phyloP scores from a whole-genome alignment of 257 asterid species.

The Solanum lycopersicoides region DNA sequence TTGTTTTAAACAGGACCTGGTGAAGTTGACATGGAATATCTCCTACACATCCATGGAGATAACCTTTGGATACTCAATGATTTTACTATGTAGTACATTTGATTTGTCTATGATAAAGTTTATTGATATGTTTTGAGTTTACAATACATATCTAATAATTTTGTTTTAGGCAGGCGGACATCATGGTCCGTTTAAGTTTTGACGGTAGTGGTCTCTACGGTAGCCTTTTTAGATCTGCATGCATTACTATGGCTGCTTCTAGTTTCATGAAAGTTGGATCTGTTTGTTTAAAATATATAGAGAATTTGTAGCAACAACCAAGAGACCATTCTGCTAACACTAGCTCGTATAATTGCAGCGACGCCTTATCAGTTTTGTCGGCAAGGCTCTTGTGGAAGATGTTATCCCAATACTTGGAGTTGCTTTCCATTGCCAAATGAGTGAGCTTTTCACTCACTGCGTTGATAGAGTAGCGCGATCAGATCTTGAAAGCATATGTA shows the following conservation, averaged over 20 bases:
- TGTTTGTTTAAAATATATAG: not conserved
- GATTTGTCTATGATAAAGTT: not conserved
- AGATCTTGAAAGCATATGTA: constrained; percentile 29
- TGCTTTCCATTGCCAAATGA: constrained; percentile 44
- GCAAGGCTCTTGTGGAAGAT: constrained; percentile 51
- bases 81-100: not conserved
- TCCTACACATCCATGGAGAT: not conserved
- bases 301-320: not conserved
- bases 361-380: constrained; percentile 46
- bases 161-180: not conserved
- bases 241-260: not conserved
- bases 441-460: constrained; percentile 42
- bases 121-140: not conserved
- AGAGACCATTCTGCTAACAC: not conserved
- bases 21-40: not conserved
- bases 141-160: not conserved
- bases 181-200: not conserved
- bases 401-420: constrained; percentile 43
- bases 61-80: not conserved
- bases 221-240: not conserved
- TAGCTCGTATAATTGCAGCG: constrained; percentile 29
- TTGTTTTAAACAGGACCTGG: not conserved
- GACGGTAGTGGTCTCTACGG: not conserved
- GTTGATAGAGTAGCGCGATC: constrained; percentile 44
- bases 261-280: not conserved